Conservation (phyloP, 441 rosid genomes). For the Caryocar brasiliense region DNA sequence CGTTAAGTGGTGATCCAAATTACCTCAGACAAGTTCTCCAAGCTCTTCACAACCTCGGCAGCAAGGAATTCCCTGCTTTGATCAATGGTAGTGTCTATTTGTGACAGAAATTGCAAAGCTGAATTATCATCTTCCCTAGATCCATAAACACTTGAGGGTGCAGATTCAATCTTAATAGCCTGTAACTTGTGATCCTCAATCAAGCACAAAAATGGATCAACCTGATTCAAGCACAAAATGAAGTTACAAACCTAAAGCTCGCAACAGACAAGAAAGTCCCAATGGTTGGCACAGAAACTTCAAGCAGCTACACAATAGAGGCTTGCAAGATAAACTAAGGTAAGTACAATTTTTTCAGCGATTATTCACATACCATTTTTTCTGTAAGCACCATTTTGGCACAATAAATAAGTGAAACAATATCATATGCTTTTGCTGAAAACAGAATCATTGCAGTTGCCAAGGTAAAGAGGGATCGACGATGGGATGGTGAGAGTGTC, state of each 20-base stretch:
- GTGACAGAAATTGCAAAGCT: conserved; percentile 54
- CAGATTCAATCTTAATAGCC: conserved; percentile 32
- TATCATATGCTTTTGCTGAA: conserved; percentile 65
- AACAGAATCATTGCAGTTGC: conserved; percentile 83
- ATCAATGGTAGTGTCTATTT: conserved; percentile 37
- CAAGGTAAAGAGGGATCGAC: conserved; percentile 76
- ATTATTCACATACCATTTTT: conserved; percentile 40
- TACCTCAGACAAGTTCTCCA: conserved; percentile 54
- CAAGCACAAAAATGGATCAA: conserved; percentile 71
- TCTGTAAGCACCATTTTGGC: conserved; percentile 48
- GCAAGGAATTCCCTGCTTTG: conserved; percentile 55
- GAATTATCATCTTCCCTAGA: conserved; percentile 61
- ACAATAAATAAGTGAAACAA: conserved; percentile 40
- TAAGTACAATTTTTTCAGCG: conserved; percentile 1
- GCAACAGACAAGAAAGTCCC: neutral
- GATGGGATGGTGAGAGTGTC: conserved; percentile 59
- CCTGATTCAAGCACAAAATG: conserved; percentile 37
- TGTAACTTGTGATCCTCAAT: conserved; percentile 69
- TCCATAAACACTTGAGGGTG: conserved; percentile 44
- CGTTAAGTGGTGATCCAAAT: conserved; percentile 2
- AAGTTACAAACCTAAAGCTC: conserved; percentile 6
- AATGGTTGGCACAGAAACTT: conserved; percentile 3
- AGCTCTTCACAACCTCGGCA: conserved; percentile 63
- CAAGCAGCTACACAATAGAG: neutral
- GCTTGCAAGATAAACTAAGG: conserved; percentile 4